These are phyloP conservation scores for Isochrysis galbana DNA, from an alignment of 78 protist genomes.

Conservation along the genomic window DNA sequence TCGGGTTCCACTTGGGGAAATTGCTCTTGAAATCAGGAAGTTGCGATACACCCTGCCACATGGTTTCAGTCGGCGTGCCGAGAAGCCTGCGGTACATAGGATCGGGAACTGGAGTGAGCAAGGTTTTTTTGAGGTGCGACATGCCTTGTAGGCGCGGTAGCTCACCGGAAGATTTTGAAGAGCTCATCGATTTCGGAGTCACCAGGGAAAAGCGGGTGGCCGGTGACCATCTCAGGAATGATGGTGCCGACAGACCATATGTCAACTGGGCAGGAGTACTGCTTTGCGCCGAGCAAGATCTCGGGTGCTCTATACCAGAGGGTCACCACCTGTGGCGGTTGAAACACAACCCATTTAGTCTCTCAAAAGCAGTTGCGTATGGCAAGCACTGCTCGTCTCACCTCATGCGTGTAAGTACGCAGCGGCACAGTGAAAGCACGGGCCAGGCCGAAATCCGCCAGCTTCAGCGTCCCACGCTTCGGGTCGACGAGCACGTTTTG, in stretches of 20 bases:
- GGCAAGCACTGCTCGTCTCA: no score
- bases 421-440: slow-evolving; percentile 94
- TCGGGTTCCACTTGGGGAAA: slow-evolving; percentile 16
- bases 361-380: no score
- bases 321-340: slow-evolving; percentile 72
- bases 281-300: slow-evolving; percentile 83
- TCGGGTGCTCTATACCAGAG: slow-evolving; percentile 94
- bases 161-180: slow-evolving; percentile 56
- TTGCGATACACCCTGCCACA: slow-evolving; percentile 51
- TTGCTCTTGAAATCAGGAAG: slow-evolving; percentile 15
- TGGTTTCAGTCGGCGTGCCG: slow-evolving; percentile 52
- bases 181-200: slow-evolving; percentile 80
- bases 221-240: slow-evolving; percentile 94
- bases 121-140: not conserved
- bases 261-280: slow-evolving; percentile 84
- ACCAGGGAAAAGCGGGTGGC: slow-evolving; percentile 92
- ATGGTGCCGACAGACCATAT: slow-evolving; percentile 88
- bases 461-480: not conserved
- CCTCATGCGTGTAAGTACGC: slow-evolving; percentile 93
- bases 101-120: not conserved
- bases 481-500: slow-evolving; percentile 30
- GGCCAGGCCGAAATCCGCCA: slow-evolving; percentile 96
- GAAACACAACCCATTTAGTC: not conserved
- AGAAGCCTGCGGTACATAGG: slow-evolving; percentile 9
- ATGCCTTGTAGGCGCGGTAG: not conserved